Evolutionary conservation across 805 yeast genomes (phyloP).

Genomic region (Debaryomyces hansenii): DNA sequence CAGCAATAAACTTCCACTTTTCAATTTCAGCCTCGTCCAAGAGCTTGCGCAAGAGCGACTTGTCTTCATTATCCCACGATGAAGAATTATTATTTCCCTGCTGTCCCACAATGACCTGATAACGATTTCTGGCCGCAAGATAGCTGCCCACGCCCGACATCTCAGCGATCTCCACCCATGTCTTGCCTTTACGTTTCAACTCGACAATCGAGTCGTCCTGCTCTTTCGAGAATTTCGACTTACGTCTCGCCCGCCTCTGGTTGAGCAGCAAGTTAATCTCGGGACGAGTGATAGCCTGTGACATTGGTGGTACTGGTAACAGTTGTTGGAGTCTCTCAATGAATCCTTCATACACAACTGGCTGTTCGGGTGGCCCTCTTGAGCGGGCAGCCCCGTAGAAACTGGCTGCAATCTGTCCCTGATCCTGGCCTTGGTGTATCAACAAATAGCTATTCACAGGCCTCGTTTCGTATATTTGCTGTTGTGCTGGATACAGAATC

Average conservation of each 20-base stretch:
- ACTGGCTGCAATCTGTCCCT: slow-evolving; percentile 7
- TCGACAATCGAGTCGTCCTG: slow-evolving; percentile 67
- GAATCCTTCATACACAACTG: slow-evolving; percentile 15
- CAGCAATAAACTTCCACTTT: slow-evolving; percentile 65
- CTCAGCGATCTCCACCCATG: slow-evolving; percentile 76
- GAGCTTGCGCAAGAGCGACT: slow-evolving; percentile 46
- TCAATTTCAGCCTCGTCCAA: slow-evolving; percentile 70
- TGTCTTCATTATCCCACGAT: slow-evolving; percentile 61
- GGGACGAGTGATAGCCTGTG: slow-evolving; percentile 42
- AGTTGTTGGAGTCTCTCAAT: slow-evolving; percentile 27
- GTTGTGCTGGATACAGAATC: slow-evolving; percentile 11
- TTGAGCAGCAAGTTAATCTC: slow-evolving; percentile 41
- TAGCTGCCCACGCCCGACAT: slow-evolving; percentile 62
- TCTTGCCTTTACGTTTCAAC: slow-evolving; percentile 60
- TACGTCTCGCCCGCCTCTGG: slow-evolving; percentile 55
- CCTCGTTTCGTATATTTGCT: slow-evolving; percentile 10
- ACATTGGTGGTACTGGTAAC: slow-evolving; percentile 52
- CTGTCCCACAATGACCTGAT: slow-evolving; percentile 79
- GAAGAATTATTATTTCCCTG: slow-evolving; percentile 71
- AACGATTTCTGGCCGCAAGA: slow-evolving; percentile 73
- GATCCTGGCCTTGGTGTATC: slow-evolving; percentile 14
- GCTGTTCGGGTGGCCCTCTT: slow-evolving; percentile 2
- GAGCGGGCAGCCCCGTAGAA: slow-evolving; percentile 2
- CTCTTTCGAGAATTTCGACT: slow-evolving; percentile 66
- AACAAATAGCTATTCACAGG: slow-evolving; percentile 23